Base-by-base conservation (phyloP, 371 early-diverging fungal species). In the Mucor ambiguus region DNA sequence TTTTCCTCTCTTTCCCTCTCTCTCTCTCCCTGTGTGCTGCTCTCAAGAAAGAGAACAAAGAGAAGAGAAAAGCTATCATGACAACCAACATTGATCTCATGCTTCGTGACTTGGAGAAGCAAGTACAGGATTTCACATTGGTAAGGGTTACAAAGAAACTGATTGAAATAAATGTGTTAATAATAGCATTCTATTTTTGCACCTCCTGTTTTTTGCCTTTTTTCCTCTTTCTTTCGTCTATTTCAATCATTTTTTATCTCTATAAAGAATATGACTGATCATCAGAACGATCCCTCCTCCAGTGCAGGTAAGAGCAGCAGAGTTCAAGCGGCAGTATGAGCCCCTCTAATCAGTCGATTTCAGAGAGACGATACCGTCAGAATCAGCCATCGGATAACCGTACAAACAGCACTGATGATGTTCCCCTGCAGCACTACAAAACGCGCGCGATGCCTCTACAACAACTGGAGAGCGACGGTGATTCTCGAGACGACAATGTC, bases 41-140 rank as follows among this genome's bases (percentile, higher is more conserved):
- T 22, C 22, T 49, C 4, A 4, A 49, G 22, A 24, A 49, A 22
- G 12, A 49, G 1, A 24, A n/a, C 1, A 46, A 9, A 52, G 26
- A 26, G 11, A 20, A 46, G 11, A 46, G 28, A 52, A 26, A 26
- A 26, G 28, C 52, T 52, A 52, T 52, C 52, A 75, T 73, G 77
- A 29, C 71, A 57, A 71, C 41, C 35, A 60, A 73, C 35, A 41
- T 77, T 28, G 75, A 78, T 65, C 46, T 66, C 66, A 71, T 74
- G 63, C 67, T 81, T 29, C 73, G 70, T 52, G 68, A 75, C 57
- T 64, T 81, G 32, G 81, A 81, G 61, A 76, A 81, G 35, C 77
- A 81, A 75, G 73, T 78, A 26, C 63, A 76, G 29, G 75, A 81
- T 54, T 78, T 81, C 52, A 70, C 78, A 1, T 38, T 81, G 75